Conservation (phyloP, 2,329 filamentous ascomycete genomes). For the Fusarium anthophilum region DNA sequence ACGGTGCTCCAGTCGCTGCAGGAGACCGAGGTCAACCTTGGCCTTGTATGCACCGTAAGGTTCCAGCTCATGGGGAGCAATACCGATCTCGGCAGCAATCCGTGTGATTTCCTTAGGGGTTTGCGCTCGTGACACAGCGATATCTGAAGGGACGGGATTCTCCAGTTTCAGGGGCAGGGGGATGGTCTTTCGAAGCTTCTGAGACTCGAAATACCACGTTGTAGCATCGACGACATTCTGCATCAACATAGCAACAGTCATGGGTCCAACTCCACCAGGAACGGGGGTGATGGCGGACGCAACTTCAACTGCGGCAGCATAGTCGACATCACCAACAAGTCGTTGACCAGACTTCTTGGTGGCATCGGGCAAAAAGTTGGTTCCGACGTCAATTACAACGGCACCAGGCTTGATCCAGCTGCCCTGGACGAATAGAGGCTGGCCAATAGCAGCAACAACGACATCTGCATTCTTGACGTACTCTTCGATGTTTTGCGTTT, state of each 20-base stretch:
- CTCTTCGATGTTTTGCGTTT: slow-evolving; percentile 76
- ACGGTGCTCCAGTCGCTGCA: slow-evolving; percentile 87
- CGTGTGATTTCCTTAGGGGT: slow-evolving; percentile 90
- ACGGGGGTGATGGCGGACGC: slow-evolving; percentile 96
- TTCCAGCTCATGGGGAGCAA: slow-evolving; percentile 88
- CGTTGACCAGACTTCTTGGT: slow-evolving; percentile 92
- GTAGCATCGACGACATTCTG: slow-evolving; percentile 94
- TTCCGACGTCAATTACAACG: slow-evolving; percentile 98
- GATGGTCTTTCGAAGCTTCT: slow-evolving; percentile 81
- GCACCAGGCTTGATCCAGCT: slow-evolving; percentile 94
- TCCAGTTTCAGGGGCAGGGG: slow-evolving; percentile 85
- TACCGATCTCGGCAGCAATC: slow-evolving; percentile 86
- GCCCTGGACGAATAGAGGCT: slow-evolving; percentile 87
- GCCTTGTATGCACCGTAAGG: slow-evolving; percentile 96
- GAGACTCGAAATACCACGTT: slow-evolving; percentile 80
- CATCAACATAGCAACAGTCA: slow-evolving; percentile 98
- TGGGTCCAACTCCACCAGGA: slow-evolving; percentile 94
- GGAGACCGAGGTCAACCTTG: slow-evolving; percentile 85
- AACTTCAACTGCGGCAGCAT: slow-evolving; percentile 81
- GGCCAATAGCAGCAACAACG: slow-evolving; percentile 89
- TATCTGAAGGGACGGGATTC: slow-evolving; percentile 91
- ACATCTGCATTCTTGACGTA: slow-evolving; percentile 88
- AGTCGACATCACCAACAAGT: slow-evolving; percentile 95
- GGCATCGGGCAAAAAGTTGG: slow-evolving; percentile 90
- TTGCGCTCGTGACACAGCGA: slow-evolving; percentile 88